Base-by-base conservation (phyloP, 164 flowering plant species). In the Buxus sempervirens region DNA sequence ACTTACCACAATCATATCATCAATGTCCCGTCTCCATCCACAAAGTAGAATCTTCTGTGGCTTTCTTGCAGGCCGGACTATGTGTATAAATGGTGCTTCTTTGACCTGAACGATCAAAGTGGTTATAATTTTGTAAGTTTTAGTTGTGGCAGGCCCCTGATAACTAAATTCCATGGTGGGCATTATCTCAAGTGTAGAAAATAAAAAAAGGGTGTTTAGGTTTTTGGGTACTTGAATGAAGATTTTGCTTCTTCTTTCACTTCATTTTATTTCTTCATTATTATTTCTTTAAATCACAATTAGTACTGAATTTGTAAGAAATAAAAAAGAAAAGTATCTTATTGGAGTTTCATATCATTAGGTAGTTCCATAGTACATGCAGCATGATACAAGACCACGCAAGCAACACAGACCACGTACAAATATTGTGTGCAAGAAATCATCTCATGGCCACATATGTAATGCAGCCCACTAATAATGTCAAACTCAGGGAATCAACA, bases 1-100 rank as follows among this genome's bases (percentile, higher is more conserved):
- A 78, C 96, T 85, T 75, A 88, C 96, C 92, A 86, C 90, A 84
- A 90, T 83, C 96, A 90, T 90, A 88, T 90, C 93, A 88, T 88
- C 96, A 82, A 90, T 78, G 87, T 90, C 96, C 72, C 91, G 80
- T 79, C 91, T 84, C 93, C 96, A 88, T 85, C 96, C 93, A 86
- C 86, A 88, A 77, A 90, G 86, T 83, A 90, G 88, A 80, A 90
- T 88, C 88, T 83, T 90, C 96, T 88, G 91, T 69, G 93, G 86
- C 86, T 80, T 81, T 85, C 83, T 88, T 78, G 86, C 78, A 73
- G 90, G 85, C 68, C 82, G 82, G 66, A 73, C 62, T 77, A 82
- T 79, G 76, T 85, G 81, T 60, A 83, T 81, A 82, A 82, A 79
- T 75, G 88, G 69, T 82, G 81, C 90, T 63, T 86, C 88, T 78